phyloP scores from a whole-genome alignment of 1,139 yeast species.

The Geotrichum restrictum region DNA sequence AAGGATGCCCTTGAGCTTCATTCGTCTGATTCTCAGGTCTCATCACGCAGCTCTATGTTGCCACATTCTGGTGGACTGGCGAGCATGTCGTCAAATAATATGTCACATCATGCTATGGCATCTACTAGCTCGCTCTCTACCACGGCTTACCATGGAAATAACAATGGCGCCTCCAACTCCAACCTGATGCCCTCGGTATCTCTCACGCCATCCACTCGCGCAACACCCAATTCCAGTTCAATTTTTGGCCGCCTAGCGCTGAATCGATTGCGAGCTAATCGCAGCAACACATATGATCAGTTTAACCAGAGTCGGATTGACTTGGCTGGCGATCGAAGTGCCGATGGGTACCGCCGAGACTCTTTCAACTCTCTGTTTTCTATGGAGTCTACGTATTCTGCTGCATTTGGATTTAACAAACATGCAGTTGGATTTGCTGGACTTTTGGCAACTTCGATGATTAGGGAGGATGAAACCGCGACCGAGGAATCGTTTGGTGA shows the following conservation, averaged over 20 bases:
- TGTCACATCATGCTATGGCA: slow-evolving; percentile 5
- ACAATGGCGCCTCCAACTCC: slow-evolving; percentile 1
- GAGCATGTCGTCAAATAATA: not conserved
- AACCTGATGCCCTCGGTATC: slow-evolving; percentile 21
- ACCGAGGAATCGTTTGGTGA: slow-evolving; percentile 28
- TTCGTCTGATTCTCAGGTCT: not conserved
- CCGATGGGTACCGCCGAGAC: slow-evolving; percentile 29
- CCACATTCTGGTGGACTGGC: slow-evolving; percentile 2
- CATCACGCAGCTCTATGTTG: slow-evolving; percentile 5
- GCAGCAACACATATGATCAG: slow-evolving; percentile 12
- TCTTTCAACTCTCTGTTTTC: slow-evolving; percentile 35
- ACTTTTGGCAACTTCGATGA: slow-evolving; percentile 36
- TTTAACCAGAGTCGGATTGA: slow-evolving; percentile 31
- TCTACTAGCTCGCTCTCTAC: slow-evolving; percentile 15
- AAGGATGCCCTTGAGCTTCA: slow-evolving; percentile 33
- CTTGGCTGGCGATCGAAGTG: slow-evolving; percentile 11
- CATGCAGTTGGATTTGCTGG: slow-evolving; percentile 40
- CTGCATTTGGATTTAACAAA: slow-evolving; percentile 28
- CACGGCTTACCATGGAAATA: not conserved
- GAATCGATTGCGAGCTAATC: slow-evolving; percentile 8
- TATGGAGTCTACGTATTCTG: slow-evolving; percentile 29
- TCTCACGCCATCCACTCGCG: slow-evolving; percentile 18
- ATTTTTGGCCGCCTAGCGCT: slow-evolving; percentile 17
- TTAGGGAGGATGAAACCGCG: slow-evolving; percentile 30
- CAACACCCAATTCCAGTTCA: slow-evolving; percentile 8